Evolutionary conservation across 345 rosid genomes (phyloP).

Genomic region (Aquilaria sinensis): DNA sequence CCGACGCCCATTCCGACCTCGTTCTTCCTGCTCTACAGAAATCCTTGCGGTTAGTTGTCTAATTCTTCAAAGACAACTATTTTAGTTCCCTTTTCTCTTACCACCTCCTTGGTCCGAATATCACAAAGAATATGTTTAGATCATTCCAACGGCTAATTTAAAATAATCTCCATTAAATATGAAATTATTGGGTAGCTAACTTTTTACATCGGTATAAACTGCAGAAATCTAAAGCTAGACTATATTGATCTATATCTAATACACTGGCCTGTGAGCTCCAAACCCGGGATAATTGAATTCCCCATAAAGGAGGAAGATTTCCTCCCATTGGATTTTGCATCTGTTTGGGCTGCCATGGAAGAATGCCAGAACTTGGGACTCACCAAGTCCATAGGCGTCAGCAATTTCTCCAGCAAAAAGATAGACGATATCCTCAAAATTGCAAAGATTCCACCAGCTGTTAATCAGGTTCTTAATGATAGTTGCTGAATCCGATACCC

Average conservation of each 20-base stretch:
- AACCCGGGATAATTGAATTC: constrained; percentile 50
- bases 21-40: constrained; percentile 42
- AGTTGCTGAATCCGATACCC: too few relatives aligned
- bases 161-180: background rate
- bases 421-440: constrained; percentile 44
- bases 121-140: background rate
- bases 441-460: constrained; percentile 69
- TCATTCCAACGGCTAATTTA: background rate
- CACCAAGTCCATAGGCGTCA: constrained; percentile 69
- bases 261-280: constrained; percentile 86
- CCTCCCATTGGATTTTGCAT: constrained; percentile 48
- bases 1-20: constrained; percentile 43
- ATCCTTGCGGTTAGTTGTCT: constrained; percentile 19
- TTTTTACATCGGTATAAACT: background rate
- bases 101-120: background rate
- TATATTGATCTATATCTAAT: constrained; percentile 65
- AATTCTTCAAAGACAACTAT: background rate
- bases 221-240: constrained; percentile 62
- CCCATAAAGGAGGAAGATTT: constrained; percentile 68
- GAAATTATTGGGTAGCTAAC: background rate
- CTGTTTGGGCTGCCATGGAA: constrained; percentile 79
- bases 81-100: background rate
- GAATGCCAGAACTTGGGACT: constrained; percentile 60
- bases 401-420: constrained; percentile 79
- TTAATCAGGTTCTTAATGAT: constrained; percentile 48